Evolutionary conservation across 495 filamentous ascomycete genomes (phyloP), one percentile per base, ranked within the genome.

Genomic region (Lasiosphaeria miniovina): DNA sequence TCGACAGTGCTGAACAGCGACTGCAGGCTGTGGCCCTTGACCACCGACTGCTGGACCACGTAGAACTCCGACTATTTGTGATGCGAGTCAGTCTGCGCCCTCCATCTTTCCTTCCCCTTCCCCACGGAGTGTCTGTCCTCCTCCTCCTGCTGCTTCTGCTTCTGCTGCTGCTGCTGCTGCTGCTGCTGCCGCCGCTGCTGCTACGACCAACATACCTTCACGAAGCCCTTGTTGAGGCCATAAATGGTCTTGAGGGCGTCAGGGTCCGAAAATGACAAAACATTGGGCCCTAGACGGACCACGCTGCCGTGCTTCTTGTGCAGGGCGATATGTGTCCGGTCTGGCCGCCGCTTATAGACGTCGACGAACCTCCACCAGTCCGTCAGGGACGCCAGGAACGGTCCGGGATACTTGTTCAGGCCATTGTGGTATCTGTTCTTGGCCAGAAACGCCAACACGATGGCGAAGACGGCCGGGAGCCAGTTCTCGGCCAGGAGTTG

Each of bases 1-100:
- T 91, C 86, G 11, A 82, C 83, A 4, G 89, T 89, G 61, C 86
- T 88, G 77, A 93, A 93, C n/a, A 92, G 82, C 10, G 88, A 89
- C 24, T 82, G 83, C 5, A 91, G 74, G 32, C 82, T 80, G 59
- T 82, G 70, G 35, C 88, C 88, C 53, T 84, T 86, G 40, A 84
- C 77, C 6, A 87, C 76, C 0, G 84, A 81, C 71, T 85, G 80
- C 65, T 88, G 86, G 35, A 90, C 86, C 24, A 84, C 77, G 66
- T 90, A 90, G 69, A 90, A 88, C 38, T 86, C 83, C 45, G 86
- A 88, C 87, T 89, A 59, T 35, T 11, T 46, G 11, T 46, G 11
- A 24, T 24, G 24, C 24, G 24, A 24, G 24, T 24, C 24, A 24
- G 24, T 24, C 24, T 24, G 24, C 24, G 24, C 24, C 24, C 12